Base-by-base conservation (phyloP, 2,329 filamentous ascomycete genomes). In the Cyanodermella asteris region DNA sequence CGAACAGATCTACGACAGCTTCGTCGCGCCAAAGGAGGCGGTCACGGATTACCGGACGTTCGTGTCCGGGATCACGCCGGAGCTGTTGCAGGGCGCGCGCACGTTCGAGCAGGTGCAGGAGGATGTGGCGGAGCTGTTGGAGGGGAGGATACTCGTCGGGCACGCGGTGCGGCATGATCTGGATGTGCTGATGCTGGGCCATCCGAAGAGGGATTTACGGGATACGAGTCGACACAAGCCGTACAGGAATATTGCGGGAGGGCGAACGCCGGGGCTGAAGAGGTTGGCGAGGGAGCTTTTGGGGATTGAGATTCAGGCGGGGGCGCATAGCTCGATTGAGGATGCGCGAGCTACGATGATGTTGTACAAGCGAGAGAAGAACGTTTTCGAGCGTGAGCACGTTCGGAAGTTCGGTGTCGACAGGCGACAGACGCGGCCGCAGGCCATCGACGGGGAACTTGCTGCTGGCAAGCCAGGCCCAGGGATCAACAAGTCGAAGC, bases 271-370 rank as follows among this genome's bases (percentile, higher is more conserved):
- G 56, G 73, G 52, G 18, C 30, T 58, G 35, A 63, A 65, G 42
- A 49, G 61, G 27, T 37, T 72, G 29, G 63, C 61, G 12, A 55
- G 55, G 30, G 57, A 62, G 34, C 47, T 67, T 28, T 37, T 71
- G 18, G 66, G 65, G 0, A 39, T 67, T 27, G 56, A 59, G 29
- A 70, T 71, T 15, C 66, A 71, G 39, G 52, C 50, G 4, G 64
- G 63, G 2, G 57, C 60, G 31, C 66, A 72, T 50, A 64, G 57
- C 26, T 64, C 59, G 38, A 53, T 72, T 27, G 66, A 71, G 39
- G 87, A 97, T 55, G 87, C 87, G 2, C 59, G 80, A 36, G 80
- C 77, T 5, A 72, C 81, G 1, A 94, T 97, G 81, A 53, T 84
- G 28, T 52, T 97, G 20, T 94, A 91, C 42, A 62, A 76, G 32